Conservation (phyloP, 2,329 filamentous ascomycete genomes). For the Aspergillus brasiliensis region DNA sequence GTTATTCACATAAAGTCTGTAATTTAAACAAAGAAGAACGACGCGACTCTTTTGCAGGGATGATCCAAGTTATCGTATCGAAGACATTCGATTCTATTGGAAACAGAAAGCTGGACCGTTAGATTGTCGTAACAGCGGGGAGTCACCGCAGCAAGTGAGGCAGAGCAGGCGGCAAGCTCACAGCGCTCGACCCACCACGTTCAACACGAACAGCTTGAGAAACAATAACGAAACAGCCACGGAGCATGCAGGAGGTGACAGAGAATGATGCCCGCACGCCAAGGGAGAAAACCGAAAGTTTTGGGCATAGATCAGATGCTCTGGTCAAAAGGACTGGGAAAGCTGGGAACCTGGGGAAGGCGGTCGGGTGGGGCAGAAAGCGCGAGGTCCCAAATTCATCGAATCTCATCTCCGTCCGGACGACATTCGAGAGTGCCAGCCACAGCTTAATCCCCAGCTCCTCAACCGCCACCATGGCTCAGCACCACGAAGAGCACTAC, state of each 20-base stretch:
- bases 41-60: not conserved
- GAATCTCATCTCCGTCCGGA: conserved; percentile 21
- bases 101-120: conserved; percentile 4
- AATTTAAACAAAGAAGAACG: not conserved
- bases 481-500: conserved; percentile 57
- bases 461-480: conserved; percentile 50
- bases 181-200: conserved; percentile 3
- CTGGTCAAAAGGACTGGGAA: conserved; percentile 10
- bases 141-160: not conserved
- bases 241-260: not conserved
- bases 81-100: conserved; percentile 11
- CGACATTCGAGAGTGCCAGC: conserved; percentile 30
- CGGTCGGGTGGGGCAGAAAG: conserved; percentile 32
- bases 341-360: conserved; percentile 18
- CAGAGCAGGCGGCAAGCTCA: not conserved
- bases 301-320: conserved; percentile 4
- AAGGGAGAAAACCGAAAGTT: not conserved
- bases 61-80: not conserved
- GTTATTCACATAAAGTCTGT: conserved; percentile 16
- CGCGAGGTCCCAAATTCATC: conserved; percentile 29
- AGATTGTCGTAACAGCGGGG: conserved; percentile 11
- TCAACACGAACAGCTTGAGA: not conserved
- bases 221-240: not conserved
- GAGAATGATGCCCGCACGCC: not conserved
- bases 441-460: conserved; percentile 21